Base-by-base conservation (phyloP, 306 rosid species). In the Citrullus colocynthis region DNA sequence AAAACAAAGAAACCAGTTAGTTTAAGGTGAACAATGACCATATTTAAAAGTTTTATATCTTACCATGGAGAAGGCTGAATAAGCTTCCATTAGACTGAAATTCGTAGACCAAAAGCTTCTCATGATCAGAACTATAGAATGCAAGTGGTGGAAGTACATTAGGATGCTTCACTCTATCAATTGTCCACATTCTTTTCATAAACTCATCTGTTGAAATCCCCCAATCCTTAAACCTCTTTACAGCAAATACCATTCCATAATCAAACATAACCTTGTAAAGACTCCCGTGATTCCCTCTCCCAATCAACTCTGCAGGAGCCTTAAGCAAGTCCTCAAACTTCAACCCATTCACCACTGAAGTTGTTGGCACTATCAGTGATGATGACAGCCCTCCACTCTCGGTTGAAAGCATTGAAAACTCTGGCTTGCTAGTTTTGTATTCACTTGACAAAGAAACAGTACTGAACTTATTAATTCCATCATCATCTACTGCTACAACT, bases 271-370 rank as follows among this genome's bases (percentile, higher is more conserved):
- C 96, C 83, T 92, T 94, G 78, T 92, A 92, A 37, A 94, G 90
- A 79, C 91, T 91, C 14, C 93, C 92, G 51, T 90, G 64, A 63
- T 80, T 85, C 57, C 98, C 98, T 83, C 95, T 88, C 0, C 96
- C 97, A 32, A 94, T 92, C 89, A 94, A 79, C 80, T 94, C 93
- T 0, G 96, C 96, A 52, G 96, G 93, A 20, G 98, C 97, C 78
- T 78, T 77, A n/a, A 94, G 79, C 85, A 94, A 83, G 41, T 94
- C 97, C 60, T 94, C 93, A 59, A 91, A 83, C 75, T 72, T 89
- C 64, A 94, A 36, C 34, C 88, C 93, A 51, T 77, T 85, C 32
- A 83, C 78, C 66, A 57, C 83, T 0, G 93, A 82, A 77, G 82
- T 86, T 55, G 91, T 80, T 24, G 91, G 90, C 72, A 91, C 88